Percentiles rank a stretch among this genome's conserved stretches.
phyloP scores from a whole-genome alignment of 495 filamentous ascomycete species.

The Hypoxylon cercidicola region DNA sequence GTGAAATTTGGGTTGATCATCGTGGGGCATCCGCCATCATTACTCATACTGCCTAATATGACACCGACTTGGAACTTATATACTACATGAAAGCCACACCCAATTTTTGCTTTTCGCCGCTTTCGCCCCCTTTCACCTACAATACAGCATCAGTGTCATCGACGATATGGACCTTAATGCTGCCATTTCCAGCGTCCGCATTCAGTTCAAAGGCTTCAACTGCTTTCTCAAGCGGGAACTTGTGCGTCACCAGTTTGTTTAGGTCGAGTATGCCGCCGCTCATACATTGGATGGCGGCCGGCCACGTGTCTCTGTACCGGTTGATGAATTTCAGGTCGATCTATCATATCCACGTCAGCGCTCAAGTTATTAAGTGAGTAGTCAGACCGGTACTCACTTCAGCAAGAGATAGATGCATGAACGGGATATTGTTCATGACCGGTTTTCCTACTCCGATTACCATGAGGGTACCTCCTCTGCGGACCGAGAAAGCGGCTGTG shows the following conservation, averaged over 20 bases:
- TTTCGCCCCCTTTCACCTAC: slow-evolving; percentile 22
- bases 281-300: slow-evolving; percentile 61
- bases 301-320: slow-evolving; percentile 72
- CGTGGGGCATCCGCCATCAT: slow-evolving; percentile 3
- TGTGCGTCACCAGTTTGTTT: slow-evolving; percentile 60
- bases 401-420: slow-evolving; percentile 71
- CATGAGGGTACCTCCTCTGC: slow-evolving; percentile 68
- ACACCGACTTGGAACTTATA: slow-evolving; percentile 22
- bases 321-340: slow-evolving; percentile 73
- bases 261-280: slow-evolving; percentile 65
- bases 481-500: slow-evolving; percentile 65
- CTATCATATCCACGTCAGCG: slow-evolving; percentile 43
- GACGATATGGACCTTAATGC: slow-evolving; percentile 70
- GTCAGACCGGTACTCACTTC: too few species aligned
- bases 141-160: slow-evolving; percentile 57
- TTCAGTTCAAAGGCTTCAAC: slow-evolving; percentile 64
- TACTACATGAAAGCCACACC: slow-evolving; percentile 23
- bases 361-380: slow-evolving; percentile 4
- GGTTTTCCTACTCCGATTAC: slow-evolving; percentile 71
- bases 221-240: slow-evolving; percentile 66
- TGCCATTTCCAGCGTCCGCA: slow-evolving; percentile 59
- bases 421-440: slow-evolving; percentile 71
- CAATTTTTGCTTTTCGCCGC: neutral
- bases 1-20: slow-evolving; percentile 12
- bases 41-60: slow-evolving; percentile 18